These are phyloP conservation scores for Postia placenta DNA, from an alignment of 768 basidiomycete genomes.

Conservation along the genomic window DNA sequence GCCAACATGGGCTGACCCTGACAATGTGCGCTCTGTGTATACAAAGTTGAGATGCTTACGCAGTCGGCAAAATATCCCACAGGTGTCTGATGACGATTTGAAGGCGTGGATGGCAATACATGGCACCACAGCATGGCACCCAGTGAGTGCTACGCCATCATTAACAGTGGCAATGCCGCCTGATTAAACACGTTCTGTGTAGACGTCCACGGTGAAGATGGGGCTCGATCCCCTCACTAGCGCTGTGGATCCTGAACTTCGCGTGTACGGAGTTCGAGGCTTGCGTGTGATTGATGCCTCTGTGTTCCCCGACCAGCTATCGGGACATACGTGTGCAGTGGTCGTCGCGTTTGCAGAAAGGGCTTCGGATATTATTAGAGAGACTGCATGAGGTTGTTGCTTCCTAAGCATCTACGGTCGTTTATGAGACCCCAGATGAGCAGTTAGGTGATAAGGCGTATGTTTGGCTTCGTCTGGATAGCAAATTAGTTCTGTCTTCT, in stretches of 20 bases:
- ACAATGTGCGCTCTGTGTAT: slow-evolving; percentile 11
- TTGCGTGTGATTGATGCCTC: slow-evolving; percentile 35
- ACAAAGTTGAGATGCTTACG: slow-evolving; percentile 25
- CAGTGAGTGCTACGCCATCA: slow-evolving; percentile 13
- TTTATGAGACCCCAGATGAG: too few relatives aligned
- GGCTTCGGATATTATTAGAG: slow-evolving; percentile 6
- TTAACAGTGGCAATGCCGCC: neutral
- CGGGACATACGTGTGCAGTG: slow-evolving; percentile 4
- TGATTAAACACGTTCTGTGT: neutral
- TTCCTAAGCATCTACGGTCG: too few relatives aligned
- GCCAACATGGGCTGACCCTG: slow-evolving; percentile 10
- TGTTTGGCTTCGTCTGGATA: too few relatives aligned
- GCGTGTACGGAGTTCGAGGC: slow-evolving; percentile 29
- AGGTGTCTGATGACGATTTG: slow-evolving; percentile 14
- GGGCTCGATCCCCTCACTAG: neutral
- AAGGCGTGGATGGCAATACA: slow-evolving; percentile 12
- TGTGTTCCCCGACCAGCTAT: slow-evolving; percentile 8
- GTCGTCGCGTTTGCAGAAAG: slow-evolving; percentile 7
- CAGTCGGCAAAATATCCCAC: too few relatives aligned
- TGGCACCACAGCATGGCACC: slow-evolving; percentile 17
- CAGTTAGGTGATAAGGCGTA: too few relatives aligned
- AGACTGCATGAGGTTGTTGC: too few relatives aligned
- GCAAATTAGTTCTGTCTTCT: too few relatives aligned
- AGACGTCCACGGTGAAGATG: slow-evolving; percentile 15
- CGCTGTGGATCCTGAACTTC: slow-evolving; percentile 24